These are phyloP conservation scores for Myochromella boudieri DNA, from an alignment of 768 basidiomycete species.

Conservation along the genomic window DNA sequence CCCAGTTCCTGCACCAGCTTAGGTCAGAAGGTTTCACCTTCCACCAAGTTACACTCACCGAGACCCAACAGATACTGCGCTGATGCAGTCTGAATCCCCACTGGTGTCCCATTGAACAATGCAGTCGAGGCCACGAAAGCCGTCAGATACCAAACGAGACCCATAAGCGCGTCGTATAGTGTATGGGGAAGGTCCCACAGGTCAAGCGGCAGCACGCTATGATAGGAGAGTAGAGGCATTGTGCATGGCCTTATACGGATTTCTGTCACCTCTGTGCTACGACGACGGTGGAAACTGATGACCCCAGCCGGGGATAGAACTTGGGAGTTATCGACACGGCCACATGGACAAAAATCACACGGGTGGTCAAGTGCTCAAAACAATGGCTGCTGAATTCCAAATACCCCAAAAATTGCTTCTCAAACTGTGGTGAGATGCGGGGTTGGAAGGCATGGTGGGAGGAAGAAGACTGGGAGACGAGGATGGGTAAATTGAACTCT, in stretches of 20 bases:
- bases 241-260: constrained; percentile 13
- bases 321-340: not conserved
- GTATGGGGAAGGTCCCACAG: constrained; percentile 34
- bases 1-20: constrained; percentile 51
- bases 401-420: not conserved
- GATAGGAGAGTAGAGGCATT: constrained; percentile 35
- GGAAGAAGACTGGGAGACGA: not conserved
- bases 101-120: constrained; percentile 25
- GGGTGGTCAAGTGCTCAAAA: constrained; percentile 10
- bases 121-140: constrained; percentile 39
- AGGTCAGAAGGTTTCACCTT: not conserved
- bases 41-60: constrained; percentile 37
- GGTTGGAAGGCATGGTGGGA: not conserved
- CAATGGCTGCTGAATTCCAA: not conserved
- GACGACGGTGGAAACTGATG: constrained; percentile 8
- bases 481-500: not conserved
- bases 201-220: constrained; percentile 35
- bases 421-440: not conserved
- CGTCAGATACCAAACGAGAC: constrained; percentile 40
- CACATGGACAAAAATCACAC: constrained; percentile 14
- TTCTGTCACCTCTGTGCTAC: not conserved
- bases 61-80: constrained; percentile 58
- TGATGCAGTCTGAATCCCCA: constrained; percentile 30
- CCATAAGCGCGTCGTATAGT: constrained; percentile 38
- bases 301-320: not conserved